Evolutionary conservation across 2,329 filamentous ascomycete species (phyloP).

Genomic region (Penicillium sp.): DNA sequence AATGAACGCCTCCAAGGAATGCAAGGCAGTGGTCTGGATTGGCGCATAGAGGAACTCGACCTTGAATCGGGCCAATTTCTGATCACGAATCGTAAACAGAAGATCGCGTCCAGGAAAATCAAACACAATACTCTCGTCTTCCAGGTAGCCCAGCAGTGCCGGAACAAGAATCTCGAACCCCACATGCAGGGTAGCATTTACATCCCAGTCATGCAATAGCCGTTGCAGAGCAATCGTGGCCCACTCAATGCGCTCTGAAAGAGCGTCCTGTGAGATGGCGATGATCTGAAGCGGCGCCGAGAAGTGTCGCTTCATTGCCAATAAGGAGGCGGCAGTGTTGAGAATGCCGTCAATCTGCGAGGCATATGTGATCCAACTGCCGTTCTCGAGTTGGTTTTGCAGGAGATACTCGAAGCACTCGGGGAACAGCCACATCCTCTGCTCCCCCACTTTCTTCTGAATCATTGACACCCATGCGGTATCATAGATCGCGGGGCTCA

Average conservation of each 20-base stretch:
- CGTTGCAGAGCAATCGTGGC: slow-evolving; percentile 21
- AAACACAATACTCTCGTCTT: slow-evolving; percentile 1
- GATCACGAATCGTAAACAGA: slow-evolving; percentile 19
- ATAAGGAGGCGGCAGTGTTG: slow-evolving; percentile 36
- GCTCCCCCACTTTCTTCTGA: slow-evolving; percentile 17
- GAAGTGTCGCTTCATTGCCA: slow-evolving; percentile 27
- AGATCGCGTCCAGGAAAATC: background rate
- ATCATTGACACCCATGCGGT: slow-evolving; percentile 40
- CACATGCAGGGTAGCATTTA: slow-evolving; percentile 29
- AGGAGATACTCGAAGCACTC: slow-evolving; percentile 35
- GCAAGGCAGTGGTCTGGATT: slow-evolving; percentile 32
- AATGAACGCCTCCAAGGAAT: slow-evolving; percentile 45
- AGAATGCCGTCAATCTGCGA: slow-evolving; percentile 38
- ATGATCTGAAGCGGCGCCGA: background rate
- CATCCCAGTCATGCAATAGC: slow-evolving; percentile 32
- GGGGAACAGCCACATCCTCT: slow-evolving; percentile 34
- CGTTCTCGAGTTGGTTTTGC: slow-evolving; percentile 24
- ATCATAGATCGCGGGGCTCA: slow-evolving; percentile 28
- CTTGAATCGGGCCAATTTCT: slow-evolving; percentile 31
- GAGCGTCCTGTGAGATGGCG: background rate
- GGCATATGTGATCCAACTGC: slow-evolving; percentile 28
- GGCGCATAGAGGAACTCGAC: slow-evolving; percentile 31
- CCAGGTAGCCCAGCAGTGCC: slow-evolving; percentile 32
- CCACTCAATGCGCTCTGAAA: background rate
- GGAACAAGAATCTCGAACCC: slow-evolving; percentile 41